Base-by-base conservation (phyloP, 768 basidiomycete genomes). In the Tulasnella sp. region DNA sequence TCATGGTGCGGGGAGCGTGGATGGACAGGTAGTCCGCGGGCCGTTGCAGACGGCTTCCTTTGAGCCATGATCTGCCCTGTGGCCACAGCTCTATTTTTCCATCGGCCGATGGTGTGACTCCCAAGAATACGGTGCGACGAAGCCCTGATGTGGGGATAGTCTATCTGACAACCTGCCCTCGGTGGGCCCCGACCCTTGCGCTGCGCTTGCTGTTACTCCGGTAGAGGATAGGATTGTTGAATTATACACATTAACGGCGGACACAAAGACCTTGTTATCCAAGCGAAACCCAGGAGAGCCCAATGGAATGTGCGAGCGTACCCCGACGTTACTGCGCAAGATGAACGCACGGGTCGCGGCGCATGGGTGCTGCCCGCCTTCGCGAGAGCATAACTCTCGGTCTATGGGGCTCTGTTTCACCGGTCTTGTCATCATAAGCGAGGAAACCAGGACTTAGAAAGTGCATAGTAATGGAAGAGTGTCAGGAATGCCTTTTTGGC, bases 31-130 rank as follows among this genome's bases (percentile, higher is more conserved):
- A 14, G 64, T 18, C 64, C 28, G 28, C 64, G 34, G 64, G 34
- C 64, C 64, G 64, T 69, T 28, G 64, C 16, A 18, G 34, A 69
- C 31, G 64, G 34, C 28, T 69, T 37, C 34, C 64, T 69, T 14
- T 28, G 34, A 69, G 28, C 64, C 64, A 69, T 69, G 31, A 69
- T 69, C 64, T 69, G 18, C 64, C 34, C 31, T 69, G 7, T 69
- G 31, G 64, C 64, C 64, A 69, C 64, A 18, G 64, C 64, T 69
- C 64, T 69, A 69, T 69, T 69, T 69, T 69, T 69, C 64, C 64
- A 69, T 69, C 64, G 64, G 64, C 64, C 64, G 64, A 69, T 69
- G 28, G 64, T 69, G 28, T 69, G 64, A 69, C 64, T 69, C 64
- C 64, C 64, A 28, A 69, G 34, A 37, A 69, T 69, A 69, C 64